These are phyloP conservation scores for Hemisphaericaspora xylofermentans DNA, from an alignment of 1,139 yeast species.

Conservation along the genomic window DNA sequence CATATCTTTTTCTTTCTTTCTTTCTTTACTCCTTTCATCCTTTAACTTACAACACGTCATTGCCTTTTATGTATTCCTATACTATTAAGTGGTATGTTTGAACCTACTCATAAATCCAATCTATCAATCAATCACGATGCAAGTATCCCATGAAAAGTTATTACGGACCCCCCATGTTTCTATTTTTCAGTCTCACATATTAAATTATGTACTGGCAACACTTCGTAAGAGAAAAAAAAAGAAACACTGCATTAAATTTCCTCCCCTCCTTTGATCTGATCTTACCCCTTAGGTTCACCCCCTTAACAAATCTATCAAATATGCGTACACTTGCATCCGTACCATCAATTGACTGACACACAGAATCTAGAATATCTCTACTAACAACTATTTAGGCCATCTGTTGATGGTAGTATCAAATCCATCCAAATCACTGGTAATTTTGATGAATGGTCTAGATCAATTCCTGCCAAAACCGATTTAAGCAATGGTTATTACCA, in stretches of 20 bases:
- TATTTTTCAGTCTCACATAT: too few relatives aligned
- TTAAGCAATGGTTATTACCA: slow-evolving; percentile 11
- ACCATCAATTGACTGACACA: too few relatives aligned
- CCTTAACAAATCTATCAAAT: too few relatives aligned
- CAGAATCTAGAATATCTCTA: too few relatives aligned
- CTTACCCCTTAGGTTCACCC: too few relatives aligned
- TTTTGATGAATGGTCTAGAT: slow-evolving; percentile 41
- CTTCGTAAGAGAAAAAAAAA: too few relatives aligned
- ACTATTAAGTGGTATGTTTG: slow-evolving; percentile 20
- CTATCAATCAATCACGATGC: too few relatives aligned
- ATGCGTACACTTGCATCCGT: too few relatives aligned
- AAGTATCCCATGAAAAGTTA: too few relatives aligned
- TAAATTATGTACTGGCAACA: too few relatives aligned
- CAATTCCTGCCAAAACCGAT: slow-evolving; percentile 17
- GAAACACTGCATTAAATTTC: too few relatives aligned
- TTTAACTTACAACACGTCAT: neutral
- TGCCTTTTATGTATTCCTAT: slow-evolving; percentile 15
- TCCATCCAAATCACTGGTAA: slow-evolving; percentile 42
- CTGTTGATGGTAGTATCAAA: slow-evolving; percentile 14
- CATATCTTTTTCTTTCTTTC: slow-evolving; percentile 1
- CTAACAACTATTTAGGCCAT: slow-evolving; percentile 12
- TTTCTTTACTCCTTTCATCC: neutral
- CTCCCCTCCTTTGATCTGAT: neutral
- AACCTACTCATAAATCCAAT: neutral
- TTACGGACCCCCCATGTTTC: too few relatives aligned